A percentile compares a stretch with the other conserved stretches of the same genome.
These are phyloP conservation scores for Leccinellum luteum DNA, from an alignment of 768 basidiomycete genomes.

Conservation along the genomic window DNA sequence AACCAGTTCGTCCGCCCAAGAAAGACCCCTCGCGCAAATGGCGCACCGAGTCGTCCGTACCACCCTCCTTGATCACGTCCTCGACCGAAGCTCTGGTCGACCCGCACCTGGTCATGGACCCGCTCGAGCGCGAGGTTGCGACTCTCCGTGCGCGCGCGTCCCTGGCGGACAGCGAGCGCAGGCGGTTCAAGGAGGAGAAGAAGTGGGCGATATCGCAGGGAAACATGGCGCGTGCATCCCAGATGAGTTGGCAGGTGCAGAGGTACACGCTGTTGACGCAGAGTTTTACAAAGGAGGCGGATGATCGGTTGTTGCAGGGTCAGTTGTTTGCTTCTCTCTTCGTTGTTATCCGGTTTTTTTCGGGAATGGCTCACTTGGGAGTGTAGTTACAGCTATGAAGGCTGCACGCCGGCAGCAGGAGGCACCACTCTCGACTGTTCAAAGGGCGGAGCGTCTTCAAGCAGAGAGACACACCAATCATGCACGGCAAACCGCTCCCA, in stretches of 20 bases:
- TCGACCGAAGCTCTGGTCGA: constrained; percentile 66
- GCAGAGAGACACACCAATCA: constrained; percentile 31
- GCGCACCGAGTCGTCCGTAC: constrained; percentile 35
- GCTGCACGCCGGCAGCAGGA: constrained; percentile 17
- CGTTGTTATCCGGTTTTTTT: not conserved
- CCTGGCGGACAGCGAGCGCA: constrained; percentile 77
- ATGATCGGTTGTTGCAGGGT: constrained; percentile 67
- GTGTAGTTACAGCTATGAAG: constrained; percentile 28
- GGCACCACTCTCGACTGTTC: constrained; percentile 15
- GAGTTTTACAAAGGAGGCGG: constrained; percentile 78
- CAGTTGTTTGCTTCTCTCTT: not conserved
- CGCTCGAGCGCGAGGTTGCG: constrained; percentile 72
- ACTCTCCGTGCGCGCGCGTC: constrained; percentile 73
- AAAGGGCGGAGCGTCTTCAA: constrained; percentile 22
- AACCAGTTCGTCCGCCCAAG: constrained; percentile 27
- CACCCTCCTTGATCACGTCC: constrained; percentile 57
- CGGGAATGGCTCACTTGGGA: constrained; percentile 7
- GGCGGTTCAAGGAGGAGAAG: constrained; percentile 80
- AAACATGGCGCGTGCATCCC: constrained; percentile 67
- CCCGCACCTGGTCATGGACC: constrained; percentile 54
- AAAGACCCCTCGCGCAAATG: constrained; percentile 29
- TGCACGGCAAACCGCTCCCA: constrained; percentile 14
- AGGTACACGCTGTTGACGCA: constrained; percentile 77
- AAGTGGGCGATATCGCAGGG: constrained; percentile 85
- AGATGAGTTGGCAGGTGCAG: constrained; percentile 85